These are phyloP conservation scores for Amanita fuliginea DNA, from an alignment of 768 basidiomycete genomes.

Conservation along the genomic window DNA sequence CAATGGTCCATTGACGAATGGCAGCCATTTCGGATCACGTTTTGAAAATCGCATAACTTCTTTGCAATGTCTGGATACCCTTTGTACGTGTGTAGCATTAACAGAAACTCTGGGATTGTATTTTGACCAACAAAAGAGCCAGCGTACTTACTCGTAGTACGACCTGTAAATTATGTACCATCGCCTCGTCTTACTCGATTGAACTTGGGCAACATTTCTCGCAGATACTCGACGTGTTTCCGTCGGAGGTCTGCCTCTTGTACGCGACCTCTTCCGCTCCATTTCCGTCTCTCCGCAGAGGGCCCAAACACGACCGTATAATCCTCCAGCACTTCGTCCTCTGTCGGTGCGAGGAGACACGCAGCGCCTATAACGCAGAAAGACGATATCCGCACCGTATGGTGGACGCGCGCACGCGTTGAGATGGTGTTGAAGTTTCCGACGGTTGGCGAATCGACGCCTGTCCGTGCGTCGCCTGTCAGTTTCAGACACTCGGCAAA, in stretches of 20 bases:
- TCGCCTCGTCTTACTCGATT: slow-evolving; percentile 61
- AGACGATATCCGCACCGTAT: slow-evolving; percentile 68
- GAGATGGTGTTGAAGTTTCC: slow-evolving; percentile 84
- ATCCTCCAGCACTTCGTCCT: slow-evolving; percentile 70
- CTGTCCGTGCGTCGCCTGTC: slow-evolving; percentile 25
- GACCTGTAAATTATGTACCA: slow-evolving; percentile 24
- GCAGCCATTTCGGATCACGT: neutral
- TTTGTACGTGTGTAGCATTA: slow-evolving; percentile 1
- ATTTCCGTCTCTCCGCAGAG: slow-evolving; percentile 58
- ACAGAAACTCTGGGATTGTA: neutral
- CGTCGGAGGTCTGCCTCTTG: slow-evolving; percentile 76
- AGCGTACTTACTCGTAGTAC: neutral
- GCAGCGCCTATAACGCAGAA: slow-evolving; percentile 79
- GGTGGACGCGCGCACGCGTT: slow-evolving; percentile 73
- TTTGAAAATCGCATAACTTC: neutral
- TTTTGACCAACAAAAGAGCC: neutral
- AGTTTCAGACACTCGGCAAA: neutral
- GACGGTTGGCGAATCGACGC: slow-evolving; percentile 76
- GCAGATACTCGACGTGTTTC: slow-evolving; percentile 87
- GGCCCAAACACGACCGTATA: slow-evolving; percentile 81
- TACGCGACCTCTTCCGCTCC: slow-evolving; percentile 78
- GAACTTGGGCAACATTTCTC: slow-evolving; percentile 88
- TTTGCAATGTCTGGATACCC: neutral
- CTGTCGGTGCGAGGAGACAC: slow-evolving; percentile 67
- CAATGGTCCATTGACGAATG: slow-evolving; percentile 2